Conservation (phyloP, 352 stramenopile genomes). For the Pseudoperonospora humuli region DNA sequence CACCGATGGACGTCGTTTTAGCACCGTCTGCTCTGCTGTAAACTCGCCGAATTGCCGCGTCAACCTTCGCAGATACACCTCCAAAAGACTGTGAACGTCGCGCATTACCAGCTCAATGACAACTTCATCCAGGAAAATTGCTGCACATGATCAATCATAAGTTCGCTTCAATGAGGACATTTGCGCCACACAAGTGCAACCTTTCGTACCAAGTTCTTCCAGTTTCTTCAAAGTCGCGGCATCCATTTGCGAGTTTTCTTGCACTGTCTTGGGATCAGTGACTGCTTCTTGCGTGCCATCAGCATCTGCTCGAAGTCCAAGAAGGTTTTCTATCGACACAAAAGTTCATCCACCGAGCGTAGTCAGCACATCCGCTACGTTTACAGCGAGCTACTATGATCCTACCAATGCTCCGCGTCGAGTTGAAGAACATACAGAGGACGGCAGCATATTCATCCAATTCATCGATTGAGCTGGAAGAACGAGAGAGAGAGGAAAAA, state of each 20-base stretch:
- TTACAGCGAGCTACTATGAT: not conserved
- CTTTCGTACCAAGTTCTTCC: constrained; percentile 41
- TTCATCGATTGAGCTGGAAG: constrained; percentile 38
- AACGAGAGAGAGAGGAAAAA: no score
- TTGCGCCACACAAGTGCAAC: not conserved
- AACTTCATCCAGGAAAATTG: constrained; percentile 71
- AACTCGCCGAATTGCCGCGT: constrained; percentile 60
- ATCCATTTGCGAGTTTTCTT: constrained; percentile 20
- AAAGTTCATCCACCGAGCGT: not conserved
- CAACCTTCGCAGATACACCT: constrained; percentile 49
- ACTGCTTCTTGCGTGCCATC: constrained; percentile 51
- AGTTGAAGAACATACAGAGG: constrained; percentile 68
- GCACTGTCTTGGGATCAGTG: constrained; percentile 26
- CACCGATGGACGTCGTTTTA: constrained; percentile 30
- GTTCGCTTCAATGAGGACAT: not conserved
- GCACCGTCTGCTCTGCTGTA: constrained; percentile 33
- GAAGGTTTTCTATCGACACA: constrained; percentile 35
- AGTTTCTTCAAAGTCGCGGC: constrained; percentile 31
- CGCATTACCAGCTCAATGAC: constrained; percentile 74
- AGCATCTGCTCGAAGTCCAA: constrained; percentile 42
- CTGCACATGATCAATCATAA: constrained; percentile 16
- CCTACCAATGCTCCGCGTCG: constrained; percentile 54
- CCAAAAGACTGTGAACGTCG: constrained; percentile 59
- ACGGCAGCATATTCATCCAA: constrained; percentile 66
- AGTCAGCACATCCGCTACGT: not conserved